A percentile compares a stretch with the other conserved stretches of the same genome.
Evolutionary conservation across 1,139 yeast species (phyloP).

Genomic region (Hyphopichia khmerensis): DNA sequence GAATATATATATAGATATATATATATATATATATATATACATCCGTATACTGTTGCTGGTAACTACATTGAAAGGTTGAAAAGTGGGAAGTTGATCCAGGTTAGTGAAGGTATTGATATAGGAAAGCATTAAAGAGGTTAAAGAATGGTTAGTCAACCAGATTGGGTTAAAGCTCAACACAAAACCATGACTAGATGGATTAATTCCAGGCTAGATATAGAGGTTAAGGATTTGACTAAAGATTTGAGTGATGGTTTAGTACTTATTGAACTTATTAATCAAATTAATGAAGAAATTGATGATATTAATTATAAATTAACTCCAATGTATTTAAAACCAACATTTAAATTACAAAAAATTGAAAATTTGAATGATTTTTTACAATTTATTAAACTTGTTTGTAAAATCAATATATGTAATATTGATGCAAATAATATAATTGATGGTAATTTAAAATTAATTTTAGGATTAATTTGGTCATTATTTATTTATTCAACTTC

Average conservation of each 20-base stretch:
- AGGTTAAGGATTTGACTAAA: slow-evolving; percentile 24
- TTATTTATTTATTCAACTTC: slow-evolving; percentile 51
- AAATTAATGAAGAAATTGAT: slow-evolving; percentile 23
- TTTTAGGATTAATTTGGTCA: slow-evolving; percentile 68
- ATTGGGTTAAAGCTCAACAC: slow-evolving; percentile 46
- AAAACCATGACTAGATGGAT: slow-evolving; percentile 51
- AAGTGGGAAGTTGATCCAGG: no score
- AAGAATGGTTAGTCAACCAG: slow-evolving; percentile 4
- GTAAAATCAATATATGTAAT: slow-evolving; percentile 51
- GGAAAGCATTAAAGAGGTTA: no score
- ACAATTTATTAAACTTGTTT: slow-evolving; percentile 52
- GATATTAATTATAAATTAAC: slow-evolving; percentile 21
- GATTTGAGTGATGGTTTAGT: slow-evolving; percentile 44
- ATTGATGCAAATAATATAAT: slow-evolving; percentile 70
- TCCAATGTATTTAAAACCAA: slow-evolving; percentile 47
- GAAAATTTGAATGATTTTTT: slow-evolving; percentile 62
- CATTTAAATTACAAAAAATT: slow-evolving; percentile 55
- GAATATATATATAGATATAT: neutral
- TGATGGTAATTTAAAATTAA: slow-evolving; percentile 61
- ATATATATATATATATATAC: neutral
- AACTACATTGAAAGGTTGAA: neutral
- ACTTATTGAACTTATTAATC: slow-evolving; percentile 34
- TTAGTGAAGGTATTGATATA: no score
- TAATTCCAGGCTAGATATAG: slow-evolving; percentile 19
- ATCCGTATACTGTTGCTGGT: neutral